A percentile compares a stretch with the other conserved stretches of the same genome.
phyloP scores from a whole-genome alignment of 176 grass and related monocot species.

The Cenchrus fungigraminus region DNA sequence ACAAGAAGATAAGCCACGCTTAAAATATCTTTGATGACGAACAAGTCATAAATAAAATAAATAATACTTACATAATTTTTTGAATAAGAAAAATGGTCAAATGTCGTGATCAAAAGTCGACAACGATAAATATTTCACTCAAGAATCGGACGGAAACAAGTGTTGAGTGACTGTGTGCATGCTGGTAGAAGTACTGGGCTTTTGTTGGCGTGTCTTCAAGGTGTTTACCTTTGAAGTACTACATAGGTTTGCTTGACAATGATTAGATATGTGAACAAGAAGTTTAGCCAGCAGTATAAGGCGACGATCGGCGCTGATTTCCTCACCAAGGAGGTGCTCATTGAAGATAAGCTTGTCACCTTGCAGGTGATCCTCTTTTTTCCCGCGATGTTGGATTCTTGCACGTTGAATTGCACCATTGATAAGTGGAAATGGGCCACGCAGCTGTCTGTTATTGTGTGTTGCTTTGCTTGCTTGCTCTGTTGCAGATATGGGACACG shows the following conservation, averaged over 20 bases:
- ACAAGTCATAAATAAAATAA: too few species aligned
- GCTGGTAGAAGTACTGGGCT: too few species aligned
- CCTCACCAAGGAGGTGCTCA: slow-evolving; percentile 90
- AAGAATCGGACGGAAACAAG: neutral
- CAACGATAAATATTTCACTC: neutral
- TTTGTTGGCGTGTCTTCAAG: neutral
- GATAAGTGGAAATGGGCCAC: neutral
- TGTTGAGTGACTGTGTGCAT: neutral
- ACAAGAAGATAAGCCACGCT: too few species aligned
- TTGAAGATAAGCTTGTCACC: slow-evolving; percentile 90
- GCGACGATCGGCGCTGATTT: slow-evolving; percentile 98
- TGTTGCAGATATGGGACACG: slow-evolving; percentile 89
- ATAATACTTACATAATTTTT: too few species aligned
- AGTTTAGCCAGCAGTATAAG: slow-evolving; percentile 98
- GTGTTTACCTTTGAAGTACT: neutral
- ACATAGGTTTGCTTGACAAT: slow-evolving; percentile 35
- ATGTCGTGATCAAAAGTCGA: too few species aligned
- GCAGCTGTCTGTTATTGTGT: neutral
- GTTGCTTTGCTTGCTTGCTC: neutral
- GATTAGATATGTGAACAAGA: slow-evolving; percentile 89
- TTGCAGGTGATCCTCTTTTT: slow-evolving; percentile 64
- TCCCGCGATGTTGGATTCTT: neutral
- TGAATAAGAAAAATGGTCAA: too few species aligned
- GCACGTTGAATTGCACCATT: neutral
- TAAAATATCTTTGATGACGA: too few species aligned